Percentiles rank a stretch among this genome's conserved stretches.
phyloP scores from a whole-genome alignment of 371 early-diverging fungal genomes.

The Apophysomyces ossiformis region DNA sequence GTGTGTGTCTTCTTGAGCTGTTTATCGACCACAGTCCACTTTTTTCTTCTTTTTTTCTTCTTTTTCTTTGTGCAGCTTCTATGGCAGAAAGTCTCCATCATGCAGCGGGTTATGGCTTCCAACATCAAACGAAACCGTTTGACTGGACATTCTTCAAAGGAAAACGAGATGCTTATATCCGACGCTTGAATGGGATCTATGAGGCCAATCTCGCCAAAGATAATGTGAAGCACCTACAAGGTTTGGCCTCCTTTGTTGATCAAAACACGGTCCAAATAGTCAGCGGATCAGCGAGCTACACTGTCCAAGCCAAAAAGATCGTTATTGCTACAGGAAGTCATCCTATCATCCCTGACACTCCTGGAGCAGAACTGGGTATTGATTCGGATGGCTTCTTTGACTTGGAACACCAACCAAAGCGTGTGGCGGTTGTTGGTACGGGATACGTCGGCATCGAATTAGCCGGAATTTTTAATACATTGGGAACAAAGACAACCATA shows the following conservation, averaged over 20 bases:
- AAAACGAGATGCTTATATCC: slow-evolving; percentile 93
- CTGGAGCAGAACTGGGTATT: slow-evolving; percentile 88
- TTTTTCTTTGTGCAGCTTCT: slow-evolving; percentile 48
- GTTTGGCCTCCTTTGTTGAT: slow-evolving; percentile 82
- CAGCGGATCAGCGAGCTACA: slow-evolving; percentile 15
- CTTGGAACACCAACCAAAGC: slow-evolving; percentile 85
- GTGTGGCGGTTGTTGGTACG: slow-evolving; percentile 85
- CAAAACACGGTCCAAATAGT: slow-evolving; percentile 69
- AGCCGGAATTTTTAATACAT: slow-evolving; percentile 89
- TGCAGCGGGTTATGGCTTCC: slow-evolving; percentile 85
- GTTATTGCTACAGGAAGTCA: slow-evolving; percentile 86
- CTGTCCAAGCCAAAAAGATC: slow-evolving; percentile 74
- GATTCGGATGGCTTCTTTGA: slow-evolving; percentile 95
- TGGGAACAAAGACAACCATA: slow-evolving; percentile 83
- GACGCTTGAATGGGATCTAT: slow-evolving; percentile 94
- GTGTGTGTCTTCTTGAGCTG: no score
- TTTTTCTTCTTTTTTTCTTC: background rate
- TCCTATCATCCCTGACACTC: slow-evolving; percentile 69
- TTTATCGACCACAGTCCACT: no score
- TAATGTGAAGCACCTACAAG: slow-evolving; percentile 78
- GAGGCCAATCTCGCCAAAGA: slow-evolving; percentile 84
- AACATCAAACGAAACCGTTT: slow-evolving; percentile 36
- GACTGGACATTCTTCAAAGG: slow-evolving; percentile 65
- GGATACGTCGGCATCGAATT: slow-evolving; percentile 95
- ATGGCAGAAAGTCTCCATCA: slow-evolving; percentile 84